Conservation (phyloP, 1,139 yeast genomes). For the Zygosaccharomyces pseudobailii region DNA sequence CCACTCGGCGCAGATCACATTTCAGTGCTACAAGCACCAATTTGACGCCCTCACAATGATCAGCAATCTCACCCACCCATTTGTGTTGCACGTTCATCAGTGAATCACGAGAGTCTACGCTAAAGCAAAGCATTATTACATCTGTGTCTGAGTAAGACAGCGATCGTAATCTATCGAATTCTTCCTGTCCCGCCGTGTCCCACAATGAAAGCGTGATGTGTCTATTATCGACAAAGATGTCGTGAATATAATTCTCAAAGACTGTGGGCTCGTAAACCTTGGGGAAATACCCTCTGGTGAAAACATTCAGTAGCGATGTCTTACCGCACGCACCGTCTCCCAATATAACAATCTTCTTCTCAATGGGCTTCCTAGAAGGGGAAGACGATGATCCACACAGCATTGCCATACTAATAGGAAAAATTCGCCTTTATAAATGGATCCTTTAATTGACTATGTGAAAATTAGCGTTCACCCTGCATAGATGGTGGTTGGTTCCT, state of each 20-base stretch:
- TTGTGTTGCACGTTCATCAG: slow-evolving; percentile 89
- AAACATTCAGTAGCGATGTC: slow-evolving; percentile 87
- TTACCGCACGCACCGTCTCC: slow-evolving; percentile 98
- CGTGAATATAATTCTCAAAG: slow-evolving; percentile 95
- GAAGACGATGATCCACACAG: slow-evolving; percentile 31
- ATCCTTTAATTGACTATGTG: background rate
- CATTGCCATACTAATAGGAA: slow-evolving; percentile 19
- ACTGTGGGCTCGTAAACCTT: slow-evolving; percentile 98
- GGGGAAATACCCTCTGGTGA: slow-evolving; percentile 96
- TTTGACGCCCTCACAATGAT: slow-evolving; percentile 95
- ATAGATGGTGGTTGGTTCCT: background rate
- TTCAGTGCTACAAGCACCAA: slow-evolving; percentile 89
- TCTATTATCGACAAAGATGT: slow-evolving; percentile 91
- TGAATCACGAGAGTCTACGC: slow-evolving; percentile 91
- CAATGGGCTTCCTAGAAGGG: slow-evolving; percentile 42
- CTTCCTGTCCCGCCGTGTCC: slow-evolving; percentile 99
- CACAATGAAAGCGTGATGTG: slow-evolving; percentile 89
- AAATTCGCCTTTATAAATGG: background rate
- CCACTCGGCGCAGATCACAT: slow-evolving; percentile 76
- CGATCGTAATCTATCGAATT: slow-evolving; percentile 87
- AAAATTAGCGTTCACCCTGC: background rate
- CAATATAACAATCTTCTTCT: slow-evolving; percentile 88
- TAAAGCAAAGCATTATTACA: slow-evolving; percentile 92
- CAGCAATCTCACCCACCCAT: slow-evolving; percentile 97
- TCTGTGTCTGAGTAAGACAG: slow-evolving; percentile 92